phyloP scores from a whole-genome alignment of 768 basidiomycete species.

The Termitomyces bulborhizus region DNA sequence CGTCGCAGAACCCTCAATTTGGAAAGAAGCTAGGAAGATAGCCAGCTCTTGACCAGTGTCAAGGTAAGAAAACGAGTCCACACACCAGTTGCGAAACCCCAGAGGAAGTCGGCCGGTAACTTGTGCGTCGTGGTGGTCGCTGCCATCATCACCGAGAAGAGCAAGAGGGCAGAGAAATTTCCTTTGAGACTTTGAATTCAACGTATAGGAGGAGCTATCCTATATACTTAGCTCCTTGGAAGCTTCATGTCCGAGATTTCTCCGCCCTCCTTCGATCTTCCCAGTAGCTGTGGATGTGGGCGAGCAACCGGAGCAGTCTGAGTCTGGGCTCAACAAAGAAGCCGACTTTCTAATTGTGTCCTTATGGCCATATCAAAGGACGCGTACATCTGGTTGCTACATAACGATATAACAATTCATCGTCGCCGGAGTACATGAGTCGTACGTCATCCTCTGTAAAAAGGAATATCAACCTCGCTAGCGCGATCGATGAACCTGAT shows the following conservation, averaged over 20 bases:
- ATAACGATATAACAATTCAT: no score
- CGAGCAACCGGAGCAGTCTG: no score
- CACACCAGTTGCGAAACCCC: conserved; percentile 68
- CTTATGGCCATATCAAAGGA: background rate
- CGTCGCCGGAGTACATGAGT: no score
- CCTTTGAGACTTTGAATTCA: conserved; percentile 31
- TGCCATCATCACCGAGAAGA: conserved; percentile 22
- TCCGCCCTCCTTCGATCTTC: conserved; percentile 27
- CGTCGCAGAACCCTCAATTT: conserved; percentile 65
- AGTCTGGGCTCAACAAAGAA: no score
- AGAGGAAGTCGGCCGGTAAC: conserved; percentile 56
- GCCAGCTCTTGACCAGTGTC: background rate
- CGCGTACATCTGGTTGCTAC: no score
- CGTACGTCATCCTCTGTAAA: no score
- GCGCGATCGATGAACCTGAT: no score
- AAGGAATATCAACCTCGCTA: no score
- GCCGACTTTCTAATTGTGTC: background rate
- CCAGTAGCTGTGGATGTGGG: background rate
- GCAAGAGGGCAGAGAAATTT: conserved; percentile 20
- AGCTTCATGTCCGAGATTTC: conserved; percentile 36
- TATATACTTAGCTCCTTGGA: conserved; percentile 25
- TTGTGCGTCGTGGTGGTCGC: conserved; percentile 26
- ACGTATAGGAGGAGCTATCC: conserved; percentile 11
- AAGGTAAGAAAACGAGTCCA: conserved; percentile 11
- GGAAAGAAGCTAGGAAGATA: conserved; percentile 49